Evolutionary conservation across 1,139 yeast genomes (phyloP).

Genomic region (Yamadazyma conglobata): DNA sequence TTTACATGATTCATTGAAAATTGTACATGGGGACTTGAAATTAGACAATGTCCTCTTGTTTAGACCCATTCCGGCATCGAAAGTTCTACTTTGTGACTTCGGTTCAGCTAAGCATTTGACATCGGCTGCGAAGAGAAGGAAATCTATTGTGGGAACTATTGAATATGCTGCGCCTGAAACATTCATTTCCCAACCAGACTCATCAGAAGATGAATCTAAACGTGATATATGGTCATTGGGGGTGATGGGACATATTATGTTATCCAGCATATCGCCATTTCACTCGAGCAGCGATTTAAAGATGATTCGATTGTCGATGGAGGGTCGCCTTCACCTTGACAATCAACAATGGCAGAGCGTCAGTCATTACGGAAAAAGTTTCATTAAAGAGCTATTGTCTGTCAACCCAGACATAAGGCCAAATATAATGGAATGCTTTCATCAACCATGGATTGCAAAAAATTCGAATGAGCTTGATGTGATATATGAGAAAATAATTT

Average conservation of each 20-base stretch:
- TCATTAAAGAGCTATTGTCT: background rate
- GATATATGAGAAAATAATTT: constrained; percentile 12
- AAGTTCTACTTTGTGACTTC: constrained; percentile 60
- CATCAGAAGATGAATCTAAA: constrained; percentile 45
- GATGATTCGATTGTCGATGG: constrained; percentile 36
- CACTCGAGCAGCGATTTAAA: constrained; percentile 37
- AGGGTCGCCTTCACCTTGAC: constrained; percentile 39
- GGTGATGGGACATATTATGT: constrained; percentile 51
- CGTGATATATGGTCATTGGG: constrained; percentile 74
- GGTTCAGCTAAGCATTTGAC: constrained; percentile 52
- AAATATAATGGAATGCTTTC: constrained; percentile 23
- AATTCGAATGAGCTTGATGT: constrained; percentile 15
- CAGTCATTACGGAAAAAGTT: background rate
- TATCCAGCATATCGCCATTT: constrained; percentile 61
- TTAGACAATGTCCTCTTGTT: constrained; percentile 56
- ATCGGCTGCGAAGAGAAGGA: constrained; percentile 32
- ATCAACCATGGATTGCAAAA: constrained; percentile 45
- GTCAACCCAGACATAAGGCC: constrained; percentile 35
- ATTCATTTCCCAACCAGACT: constrained; percentile 6
- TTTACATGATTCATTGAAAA: constrained; percentile 34
- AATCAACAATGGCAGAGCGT: constrained; percentile 33
- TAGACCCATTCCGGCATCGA: constrained; percentile 49
- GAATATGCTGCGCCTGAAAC: constrained; percentile 68
- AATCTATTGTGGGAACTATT: constrained; percentile 62
- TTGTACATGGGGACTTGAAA: constrained; percentile 26